Evolutionary conservation across 345 rosid species (phyloP).

Genomic region (thale cress (Arabidopsis thaliana)): DNA sequence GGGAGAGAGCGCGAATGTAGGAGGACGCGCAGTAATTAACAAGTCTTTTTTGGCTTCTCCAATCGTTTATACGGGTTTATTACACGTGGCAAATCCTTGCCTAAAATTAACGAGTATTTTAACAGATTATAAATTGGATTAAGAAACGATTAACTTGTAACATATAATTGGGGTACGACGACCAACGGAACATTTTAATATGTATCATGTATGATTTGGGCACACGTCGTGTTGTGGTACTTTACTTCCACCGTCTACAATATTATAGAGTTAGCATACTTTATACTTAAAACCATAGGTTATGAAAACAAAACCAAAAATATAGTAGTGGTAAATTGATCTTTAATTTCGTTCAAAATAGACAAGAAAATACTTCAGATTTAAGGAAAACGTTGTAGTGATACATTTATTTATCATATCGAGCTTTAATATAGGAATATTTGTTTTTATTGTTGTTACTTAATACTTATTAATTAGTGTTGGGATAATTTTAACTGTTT

Average conservation of each 20-base stretch:
- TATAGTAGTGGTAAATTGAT: neutral
- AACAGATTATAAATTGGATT: conserved; percentile 25
- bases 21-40: conserved; percentile 11
- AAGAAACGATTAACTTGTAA: neutral
- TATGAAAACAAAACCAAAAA: neutral
- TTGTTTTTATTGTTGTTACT: neutral
- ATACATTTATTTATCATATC: neutral
- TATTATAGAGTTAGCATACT: neutral
- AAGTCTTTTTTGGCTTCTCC: conserved; percentile 32
- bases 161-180: conserved; percentile 2
- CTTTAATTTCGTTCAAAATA: neutral
- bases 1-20: conserved; percentile 42
- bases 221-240: conserved; percentile 25
- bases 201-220: conserved; percentile 23
- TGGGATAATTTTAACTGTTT: neutral
- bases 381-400: neutral
- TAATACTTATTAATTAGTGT: neutral
- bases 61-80: conserved; percentile 31
- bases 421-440: neutral
- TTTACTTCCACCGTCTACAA: neutral
- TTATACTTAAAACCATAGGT: neutral
- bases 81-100: conserved; percentile 17
- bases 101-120: conserved; percentile 29
- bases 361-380: neutral
- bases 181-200: neutral